Percentiles rank a stretch among this genome's conserved stretches.
Conservation (phyloP, 176 grass and related monocot species). For the Cocos nucifera region DNA sequence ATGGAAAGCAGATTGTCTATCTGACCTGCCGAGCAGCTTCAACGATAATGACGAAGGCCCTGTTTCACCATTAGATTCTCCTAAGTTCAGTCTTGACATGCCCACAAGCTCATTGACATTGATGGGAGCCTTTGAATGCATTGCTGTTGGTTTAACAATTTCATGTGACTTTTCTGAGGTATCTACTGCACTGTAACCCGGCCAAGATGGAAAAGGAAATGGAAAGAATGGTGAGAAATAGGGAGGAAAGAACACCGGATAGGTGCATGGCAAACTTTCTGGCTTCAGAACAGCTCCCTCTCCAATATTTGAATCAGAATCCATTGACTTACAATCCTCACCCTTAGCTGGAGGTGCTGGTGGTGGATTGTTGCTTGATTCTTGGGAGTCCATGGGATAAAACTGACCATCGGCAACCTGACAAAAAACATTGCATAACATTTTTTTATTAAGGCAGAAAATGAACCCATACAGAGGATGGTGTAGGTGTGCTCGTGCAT, state of each 20-base stretch:
- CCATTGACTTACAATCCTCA: constrained; percentile 13
- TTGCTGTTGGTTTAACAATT: constrained; percentile 38
- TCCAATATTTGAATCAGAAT: constrained; percentile 12
- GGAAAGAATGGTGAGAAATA: constrained; percentile 25
- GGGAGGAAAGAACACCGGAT: constrained; percentile 41
- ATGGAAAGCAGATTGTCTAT: constrained; percentile 61
- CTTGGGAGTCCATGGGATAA: constrained; percentile 35
- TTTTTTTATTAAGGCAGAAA: too few relatives aligned
- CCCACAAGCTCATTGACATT: constrained; percentile 37
- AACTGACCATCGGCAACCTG: constrained; percentile 28
- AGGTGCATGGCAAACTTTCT: constrained; percentile 30
- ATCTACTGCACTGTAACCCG: constrained; percentile 25
- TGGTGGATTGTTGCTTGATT: constrained; percentile 16
- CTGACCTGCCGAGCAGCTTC: constrained; percentile 22
- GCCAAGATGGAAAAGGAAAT: constrained; percentile 24
- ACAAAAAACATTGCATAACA: not conserved
- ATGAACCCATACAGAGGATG: too few relatives aligned
- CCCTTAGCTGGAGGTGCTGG: constrained; percentile 9
- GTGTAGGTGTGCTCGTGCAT: too few relatives aligned
- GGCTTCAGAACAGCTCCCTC: constrained; percentile 17
- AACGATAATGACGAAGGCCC: constrained; percentile 14
- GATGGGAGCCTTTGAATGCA: constrained; percentile 34
- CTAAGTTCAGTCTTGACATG: constrained; percentile 43
- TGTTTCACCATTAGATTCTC: constrained; percentile 16
- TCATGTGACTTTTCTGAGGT: constrained; percentile 26